Conservation (phyloP, 768 basidiomycete genomes). For the Mrakia blollopis region DNA sequence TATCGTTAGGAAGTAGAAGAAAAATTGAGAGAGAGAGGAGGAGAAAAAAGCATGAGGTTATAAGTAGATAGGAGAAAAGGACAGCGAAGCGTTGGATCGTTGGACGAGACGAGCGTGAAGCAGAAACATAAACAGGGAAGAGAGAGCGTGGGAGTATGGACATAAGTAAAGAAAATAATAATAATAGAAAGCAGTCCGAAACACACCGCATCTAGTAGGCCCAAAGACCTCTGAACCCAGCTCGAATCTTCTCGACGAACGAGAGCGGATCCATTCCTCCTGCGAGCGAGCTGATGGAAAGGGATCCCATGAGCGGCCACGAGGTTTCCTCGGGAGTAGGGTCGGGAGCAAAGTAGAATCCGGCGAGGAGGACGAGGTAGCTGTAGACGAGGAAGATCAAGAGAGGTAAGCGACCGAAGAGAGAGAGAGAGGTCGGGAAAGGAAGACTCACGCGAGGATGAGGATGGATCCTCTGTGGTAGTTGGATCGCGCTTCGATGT, state of each 20-base stretch:
- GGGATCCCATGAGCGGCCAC: conserved; percentile 20
- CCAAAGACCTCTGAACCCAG: conserved; percentile 9
- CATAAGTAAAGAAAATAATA: neutral
- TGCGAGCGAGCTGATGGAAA: neutral
- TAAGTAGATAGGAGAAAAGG: too few relatives aligned
- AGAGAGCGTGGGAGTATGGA: neutral
- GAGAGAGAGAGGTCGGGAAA: neutral
- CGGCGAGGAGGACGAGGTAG: conserved; percentile 82
- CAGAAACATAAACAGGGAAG: too few relatives aligned
- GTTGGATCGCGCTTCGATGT: conserved; percentile 84
- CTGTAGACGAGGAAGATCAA: conserved; percentile 47
- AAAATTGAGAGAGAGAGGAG: too few relatives aligned
- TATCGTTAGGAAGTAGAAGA: too few relatives aligned
- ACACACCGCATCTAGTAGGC: neutral
- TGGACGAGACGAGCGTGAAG: neutral
- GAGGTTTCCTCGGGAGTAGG: conserved; percentile 12
- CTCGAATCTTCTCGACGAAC: conserved; percentile 10
- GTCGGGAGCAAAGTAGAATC: conserved; percentile 72
- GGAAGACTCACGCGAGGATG: conserved; percentile 65
- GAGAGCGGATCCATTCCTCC: conserved; percentile 13
- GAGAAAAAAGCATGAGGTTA: too few relatives aligned
- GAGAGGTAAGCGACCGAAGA: conserved; percentile 27
- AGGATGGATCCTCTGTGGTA: conserved; percentile 96
- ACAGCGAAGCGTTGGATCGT: too few relatives aligned
- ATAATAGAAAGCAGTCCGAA: neutral